phyloP scores from a whole-genome alignment of 345 rosid species.

The Eucalyptus regnans region DNA sequence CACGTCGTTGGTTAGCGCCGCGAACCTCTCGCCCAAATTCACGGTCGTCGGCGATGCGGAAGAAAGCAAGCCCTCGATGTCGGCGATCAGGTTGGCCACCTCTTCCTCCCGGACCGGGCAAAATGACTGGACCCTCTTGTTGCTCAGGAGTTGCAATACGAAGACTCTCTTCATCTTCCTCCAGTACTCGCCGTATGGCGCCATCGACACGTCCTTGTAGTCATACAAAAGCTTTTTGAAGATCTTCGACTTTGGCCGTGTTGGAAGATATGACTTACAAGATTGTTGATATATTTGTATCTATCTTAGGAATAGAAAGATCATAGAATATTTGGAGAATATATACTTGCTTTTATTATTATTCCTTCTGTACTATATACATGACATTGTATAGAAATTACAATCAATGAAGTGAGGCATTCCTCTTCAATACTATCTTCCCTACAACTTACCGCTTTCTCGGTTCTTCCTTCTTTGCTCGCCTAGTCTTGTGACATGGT shows the following conservation, averaged over 20 bases:
- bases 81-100: not conserved
- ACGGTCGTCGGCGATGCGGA: not conserved
- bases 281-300: too few species aligned
- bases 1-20: constrained; percentile 16
- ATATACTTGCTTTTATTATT: too few species aligned
- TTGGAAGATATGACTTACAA: too few species aligned
- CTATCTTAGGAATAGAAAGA: too few species aligned
- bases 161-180: constrained; percentile 44
- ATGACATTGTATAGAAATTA: too few species aligned
- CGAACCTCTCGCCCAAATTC: constrained; percentile 20
- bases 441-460: too few species aligned
- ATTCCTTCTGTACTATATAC: too few species aligned
- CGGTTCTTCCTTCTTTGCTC: too few species aligned
- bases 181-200: constrained; percentile 71
- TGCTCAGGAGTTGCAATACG: constrained; percentile 35
- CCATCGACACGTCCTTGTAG: constrained; percentile 15
- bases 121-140: constrained; percentile 31
- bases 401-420: too few species aligned
- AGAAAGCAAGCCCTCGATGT: not conserved
- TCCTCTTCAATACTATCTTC: too few species aligned
- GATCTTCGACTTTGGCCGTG: constrained; percentile 8
- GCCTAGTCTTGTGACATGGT: too few species aligned
- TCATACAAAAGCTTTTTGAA: constrained; percentile 15
- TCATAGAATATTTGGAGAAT: too few species aligned
- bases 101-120: constrained; percentile 33